Conservation (phyloP, 441 rosid species). For the Pelargonium citronellum region DNA sequence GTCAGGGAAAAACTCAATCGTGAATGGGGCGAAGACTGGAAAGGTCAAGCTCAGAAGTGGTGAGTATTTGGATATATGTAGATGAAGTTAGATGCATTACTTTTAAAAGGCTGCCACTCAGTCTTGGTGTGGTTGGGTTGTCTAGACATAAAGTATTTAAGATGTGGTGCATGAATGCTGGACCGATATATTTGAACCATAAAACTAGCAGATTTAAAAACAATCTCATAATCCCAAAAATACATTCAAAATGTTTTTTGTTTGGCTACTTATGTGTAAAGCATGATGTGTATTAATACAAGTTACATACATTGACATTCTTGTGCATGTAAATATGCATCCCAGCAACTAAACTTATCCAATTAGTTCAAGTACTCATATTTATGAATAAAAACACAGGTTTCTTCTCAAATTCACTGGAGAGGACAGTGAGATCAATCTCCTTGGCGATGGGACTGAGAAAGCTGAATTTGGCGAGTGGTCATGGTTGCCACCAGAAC, state of each 20-base stretch:
- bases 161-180: neutral
- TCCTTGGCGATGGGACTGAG: conserved; percentile 59
- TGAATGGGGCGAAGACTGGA: conserved; percentile 56
- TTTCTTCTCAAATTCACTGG: conserved; percentile 62
- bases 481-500: conserved; percentile 55
- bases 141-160: neutral
- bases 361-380: no score
- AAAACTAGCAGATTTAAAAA: neutral
- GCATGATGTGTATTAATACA: no score
- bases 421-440: conserved; percentile 58
- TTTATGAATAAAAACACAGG: conserved; percentile 30
- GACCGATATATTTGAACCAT: neutral
- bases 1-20: conserved; percentile 45
- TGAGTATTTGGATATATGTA: conserved; percentile 19
- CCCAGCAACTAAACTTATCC: no score
- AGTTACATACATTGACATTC: neutral
- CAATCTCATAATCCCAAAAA: neutral
- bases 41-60: conserved; percentile 77
- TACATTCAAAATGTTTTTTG: no score
- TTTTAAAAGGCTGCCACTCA: neutral
- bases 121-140: neutral
- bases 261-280: no score
- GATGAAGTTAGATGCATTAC: neutral
- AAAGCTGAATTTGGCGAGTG: conserved; percentile 59
- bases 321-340: neutral